Base-by-base conservation (phyloP, 768 basidiomycete genomes). In the Boletus tylopilopsis region DNA sequence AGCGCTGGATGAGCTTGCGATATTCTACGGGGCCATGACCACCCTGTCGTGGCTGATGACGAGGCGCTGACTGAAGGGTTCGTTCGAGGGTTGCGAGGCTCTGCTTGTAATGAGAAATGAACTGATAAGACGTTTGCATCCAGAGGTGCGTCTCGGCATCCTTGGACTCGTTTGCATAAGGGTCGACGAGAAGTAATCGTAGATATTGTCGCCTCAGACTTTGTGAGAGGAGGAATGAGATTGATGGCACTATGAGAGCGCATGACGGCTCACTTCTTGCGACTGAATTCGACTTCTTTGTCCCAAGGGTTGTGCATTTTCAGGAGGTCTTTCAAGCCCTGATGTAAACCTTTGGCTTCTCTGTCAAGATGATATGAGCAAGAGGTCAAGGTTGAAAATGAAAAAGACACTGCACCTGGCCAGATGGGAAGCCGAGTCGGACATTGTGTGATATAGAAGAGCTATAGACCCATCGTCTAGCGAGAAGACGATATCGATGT, bases 81-180 rank as follows among this genome's bases (percentile, higher is more conserved):
- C 76, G 80, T 70, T 93, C 90, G 46, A 91, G 76, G 0, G 73
- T 66, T 35, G 81, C 68, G 60, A 94, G 80, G 40, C 76, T 81
- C 54, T 85, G 78, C 66, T 94, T 93, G 75, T 91, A 94, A 21
- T 78, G 75, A 15, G 85, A 73, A 55, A 95, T 95, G 70, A 92
- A 81, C 33, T 80, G 76, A 68, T 95, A 89, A 32, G 90, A 88
- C 0, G 93, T 94, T 63, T 91, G 87, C 82, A 93, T 90, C 92
- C 93, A 95, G 9, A 95, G 77, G 55, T 87, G 84, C 25, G 79
- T 87, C 63, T 93, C 88, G 35, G 80, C 81, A 70, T 90, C 87
- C 63, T 84, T 83, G 41, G 85, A 82, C 67, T 90, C 87, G 42
- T 76, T 78, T 36, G 85, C 76, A 59, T 78, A 80, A 2, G 88